Evolutionary conservation across 805 yeast species (phyloP).

Genomic region (Kluyveromyces aestuarii): DNA sequence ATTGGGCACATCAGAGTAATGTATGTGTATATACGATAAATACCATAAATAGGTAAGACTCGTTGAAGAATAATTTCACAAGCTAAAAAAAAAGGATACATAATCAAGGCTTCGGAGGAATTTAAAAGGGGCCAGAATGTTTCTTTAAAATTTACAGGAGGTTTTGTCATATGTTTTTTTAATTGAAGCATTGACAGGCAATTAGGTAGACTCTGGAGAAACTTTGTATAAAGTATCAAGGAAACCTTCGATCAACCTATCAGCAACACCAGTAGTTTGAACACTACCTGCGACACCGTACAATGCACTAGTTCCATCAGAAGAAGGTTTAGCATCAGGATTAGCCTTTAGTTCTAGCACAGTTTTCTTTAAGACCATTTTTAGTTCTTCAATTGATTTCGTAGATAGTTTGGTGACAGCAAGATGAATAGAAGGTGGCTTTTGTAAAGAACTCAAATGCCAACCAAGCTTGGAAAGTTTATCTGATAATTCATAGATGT

Average conservation of each 20-base stretch:
- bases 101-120: too few relatives aligned
- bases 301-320: constrained; percentile 73
- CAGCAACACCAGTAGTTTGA: constrained; percentile 75
- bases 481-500: constrained; percentile 77
- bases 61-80: too few relatives aligned
- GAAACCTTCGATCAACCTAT: constrained; percentile 66
- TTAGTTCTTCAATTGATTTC: constrained; percentile 49
- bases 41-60: too few relatives aligned
- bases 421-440: constrained; percentile 84
- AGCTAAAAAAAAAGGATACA: too few relatives aligned
- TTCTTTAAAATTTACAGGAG: neutral
- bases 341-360: constrained; percentile 34
- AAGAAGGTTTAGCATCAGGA: constrained; percentile 20
- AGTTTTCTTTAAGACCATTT: constrained; percentile 38
- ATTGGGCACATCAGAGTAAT: too few relatives aligned
- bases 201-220: neutral
- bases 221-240: constrained; percentile 70
- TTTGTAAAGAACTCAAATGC: constrained; percentile 83
- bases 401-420: constrained; percentile 74
- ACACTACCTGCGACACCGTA: constrained; percentile 96
- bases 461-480: constrained; percentile 48
- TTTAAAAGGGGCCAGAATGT: neutral
- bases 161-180: too few relatives aligned
- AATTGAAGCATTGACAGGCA: too few relatives aligned
- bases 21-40: too few relatives aligned